Percentiles rank a stretch among this genome's conserved stretches.
Conservation (phyloP, 495 filamentous ascomycete genomes). For the Penicillium dipodomyicola region DNA sequence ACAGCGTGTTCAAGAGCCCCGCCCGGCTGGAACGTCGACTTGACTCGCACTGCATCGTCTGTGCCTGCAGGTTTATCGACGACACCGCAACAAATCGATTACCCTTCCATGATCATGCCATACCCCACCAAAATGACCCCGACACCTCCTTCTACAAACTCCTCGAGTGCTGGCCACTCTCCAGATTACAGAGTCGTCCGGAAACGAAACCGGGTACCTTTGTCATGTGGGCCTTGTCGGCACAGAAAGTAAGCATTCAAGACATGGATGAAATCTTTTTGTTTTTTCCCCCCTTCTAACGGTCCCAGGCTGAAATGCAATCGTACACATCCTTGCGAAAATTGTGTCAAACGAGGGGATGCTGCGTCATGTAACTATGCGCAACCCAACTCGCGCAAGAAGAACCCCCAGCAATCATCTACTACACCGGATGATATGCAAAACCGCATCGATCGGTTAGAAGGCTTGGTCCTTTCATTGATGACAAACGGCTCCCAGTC, state of each 20-base stretch:
- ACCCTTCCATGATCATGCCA: background rate
- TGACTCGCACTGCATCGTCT: background rate
- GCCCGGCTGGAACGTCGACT: background rate
- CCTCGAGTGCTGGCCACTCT: conserved; percentile 73
- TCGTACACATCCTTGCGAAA: conserved; percentile 86
- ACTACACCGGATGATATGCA: conserved; percentile 94
- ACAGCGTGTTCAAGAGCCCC: background rate
- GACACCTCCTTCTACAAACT: conserved; percentile 84
- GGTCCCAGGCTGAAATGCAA: conserved; percentile 84
- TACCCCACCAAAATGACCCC: conserved; percentile 60
- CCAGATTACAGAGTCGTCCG: conserved; percentile 89
- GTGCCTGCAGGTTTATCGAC: too few relatives aligned
- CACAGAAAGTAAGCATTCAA: conserved; percentile 77
- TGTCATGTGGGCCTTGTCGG: conserved; percentile 92
- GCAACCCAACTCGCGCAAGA: conserved; percentile 70
- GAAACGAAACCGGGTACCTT: conserved; percentile 89
- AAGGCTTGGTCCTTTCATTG: conserved; percentile 89
- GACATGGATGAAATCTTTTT: conserved; percentile 19
- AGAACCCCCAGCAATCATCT: conserved; percentile 60
- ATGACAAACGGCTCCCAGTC: conserved; percentile 86
- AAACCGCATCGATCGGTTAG: conserved; percentile 93
- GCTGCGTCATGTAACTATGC: conserved; percentile 87
- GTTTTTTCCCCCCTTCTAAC: conserved; percentile 22
- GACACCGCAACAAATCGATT: background rate
- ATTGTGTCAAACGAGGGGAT: conserved; percentile 88